phyloP scores from a whole-genome alignment of 352 stramenopile species.

The Globisporangium apiculatum region DNA sequence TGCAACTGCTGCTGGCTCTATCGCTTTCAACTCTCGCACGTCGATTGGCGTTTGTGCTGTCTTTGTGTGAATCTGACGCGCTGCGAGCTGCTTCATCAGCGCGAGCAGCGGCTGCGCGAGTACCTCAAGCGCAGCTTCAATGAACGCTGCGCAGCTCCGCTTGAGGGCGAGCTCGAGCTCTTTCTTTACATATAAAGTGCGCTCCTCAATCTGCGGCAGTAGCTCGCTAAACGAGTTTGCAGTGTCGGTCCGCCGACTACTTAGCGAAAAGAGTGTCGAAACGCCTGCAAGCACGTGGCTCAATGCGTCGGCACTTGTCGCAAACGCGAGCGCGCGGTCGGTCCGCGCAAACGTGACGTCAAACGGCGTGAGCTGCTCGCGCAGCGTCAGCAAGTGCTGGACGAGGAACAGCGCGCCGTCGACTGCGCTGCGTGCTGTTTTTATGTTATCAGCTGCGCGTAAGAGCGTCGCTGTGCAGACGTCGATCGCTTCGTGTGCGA shows the following conservation, averaged over 20 bases:
- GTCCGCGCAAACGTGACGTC: slow-evolving; percentile 74
- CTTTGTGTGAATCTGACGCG: slow-evolving; percentile 30
- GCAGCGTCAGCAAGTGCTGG: slow-evolving; percentile 76
- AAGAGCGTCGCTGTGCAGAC: slow-evolving; percentile 63
- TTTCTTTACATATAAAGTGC: slow-evolving; percentile 73
- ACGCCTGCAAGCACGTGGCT: slow-evolving; percentile 59
- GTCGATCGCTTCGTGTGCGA: slow-evolving; percentile 78
- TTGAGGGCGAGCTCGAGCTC: slow-evolving; percentile 74
- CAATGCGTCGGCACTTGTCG: slow-evolving; percentile 67
- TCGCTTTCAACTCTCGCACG: slow-evolving; percentile 40
- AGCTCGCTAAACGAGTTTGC: slow-evolving; percentile 34
- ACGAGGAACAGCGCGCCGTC: slow-evolving; percentile 74
- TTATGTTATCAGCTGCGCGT: slow-evolving; percentile 36
- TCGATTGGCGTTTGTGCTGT: slow-evolving; percentile 23
- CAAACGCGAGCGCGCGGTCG: slow-evolving; percentile 71
- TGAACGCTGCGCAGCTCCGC: slow-evolving; percentile 73
- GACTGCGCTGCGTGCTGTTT: slow-evolving; percentile 29
- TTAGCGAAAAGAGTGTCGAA: slow-evolving; percentile 52
- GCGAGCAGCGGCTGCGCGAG: slow-evolving; percentile 43
- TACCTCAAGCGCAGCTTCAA: slow-evolving; percentile 65
- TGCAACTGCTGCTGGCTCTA: slow-evolving; percentile 26
- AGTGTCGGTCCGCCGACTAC: too few species aligned
- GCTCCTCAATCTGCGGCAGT: slow-evolving; percentile 76
- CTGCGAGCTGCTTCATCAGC: slow-evolving; percentile 62
- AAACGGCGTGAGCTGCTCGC: slow-evolving; percentile 82